Evolutionary conservation across 345 rosid genomes (phyloP).

Genomic region (Mallotus nudiflorus): DNA sequence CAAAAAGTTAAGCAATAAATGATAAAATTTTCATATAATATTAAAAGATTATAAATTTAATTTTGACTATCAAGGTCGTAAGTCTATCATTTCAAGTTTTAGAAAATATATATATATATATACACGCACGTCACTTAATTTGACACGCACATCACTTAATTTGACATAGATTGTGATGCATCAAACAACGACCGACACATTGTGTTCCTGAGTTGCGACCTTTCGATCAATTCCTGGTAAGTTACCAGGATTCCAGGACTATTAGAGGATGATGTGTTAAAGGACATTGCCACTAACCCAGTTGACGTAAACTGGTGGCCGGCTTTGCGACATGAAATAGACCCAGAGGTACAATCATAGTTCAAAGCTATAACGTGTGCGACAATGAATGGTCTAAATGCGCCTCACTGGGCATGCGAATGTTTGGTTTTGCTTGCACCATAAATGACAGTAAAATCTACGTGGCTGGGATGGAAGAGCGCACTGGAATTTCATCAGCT

Average conservation of each 20-base stretch:
- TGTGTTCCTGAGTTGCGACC: conserved; percentile 44
- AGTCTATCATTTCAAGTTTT: too few species aligned
- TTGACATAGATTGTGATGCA: too few species aligned
- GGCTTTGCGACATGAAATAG: conserved; percentile 30
- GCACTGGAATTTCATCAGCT: conserved; percentile 42
- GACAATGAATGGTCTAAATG: conserved; percentile 37
- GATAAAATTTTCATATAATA: too few species aligned
- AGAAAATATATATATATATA: too few species aligned
- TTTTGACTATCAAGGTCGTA: too few species aligned
- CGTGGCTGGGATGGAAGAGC: conserved; percentile 50
- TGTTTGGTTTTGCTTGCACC: conserved; percentile 48
- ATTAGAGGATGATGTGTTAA: conserved; percentile 36
- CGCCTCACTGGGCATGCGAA: conserved; percentile 31
- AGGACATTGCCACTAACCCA: conserved; percentile 41
- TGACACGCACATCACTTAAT: too few species aligned
- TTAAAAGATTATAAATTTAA: too few species aligned
- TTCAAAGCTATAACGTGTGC: conserved; percentile 30
- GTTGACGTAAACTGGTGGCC: conserved; percentile 50
- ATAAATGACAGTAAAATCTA: conserved; percentile 38
- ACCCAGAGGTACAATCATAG: conserved; percentile 28
- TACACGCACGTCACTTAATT: too few species aligned
- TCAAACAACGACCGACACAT: too few species aligned
- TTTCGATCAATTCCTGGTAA: conserved; percentile 41
- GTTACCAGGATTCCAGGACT: conserved; percentile 37
- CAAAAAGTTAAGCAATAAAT: too few species aligned